Evolutionary conservation across 2,329 filamentous ascomycete genomes (phyloP), one percentile per base, ranked within the genome.

Genomic region (Alternaria viburni): DNA sequence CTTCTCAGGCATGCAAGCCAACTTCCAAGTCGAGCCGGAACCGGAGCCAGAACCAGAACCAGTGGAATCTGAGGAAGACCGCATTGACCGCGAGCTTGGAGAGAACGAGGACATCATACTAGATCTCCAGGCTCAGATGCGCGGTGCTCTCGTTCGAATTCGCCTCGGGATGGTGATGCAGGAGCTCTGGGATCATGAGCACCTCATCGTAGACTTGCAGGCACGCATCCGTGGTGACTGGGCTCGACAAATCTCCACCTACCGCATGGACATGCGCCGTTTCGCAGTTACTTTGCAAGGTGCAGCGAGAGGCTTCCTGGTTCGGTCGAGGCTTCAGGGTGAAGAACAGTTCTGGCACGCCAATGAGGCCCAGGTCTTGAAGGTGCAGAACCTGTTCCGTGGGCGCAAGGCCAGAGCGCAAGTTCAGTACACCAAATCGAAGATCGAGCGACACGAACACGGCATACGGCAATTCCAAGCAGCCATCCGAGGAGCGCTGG

Each of bases 1-100:
- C 83, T 99, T 99, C 83, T 93, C 93, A 59, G 96, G 94, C 63
- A 98, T 99, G 92, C 91, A 94, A 54, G 95, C 93, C 67, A 95
- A 96, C 75, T 97, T 99, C 84, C 93, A 93, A 41, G 91, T 95
- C 6, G 93, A 96, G 73, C 91, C 91, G 0, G 90, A 93, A 73
- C 91, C 91, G 0, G 90, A 93, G 72, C 91, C 91, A 0, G 90
- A 93, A 72, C 91, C 91, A 0, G 87, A 90, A 69, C 89, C 89
- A 1, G 84, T 88, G 4, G 96, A 98, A 75, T 93, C 92, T 0
- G 95, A 98, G 71, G 92, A 98, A 74, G 93, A 98, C 73, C 86
- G 93, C 46, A 90, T 96, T 59, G 88, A 94, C 52, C 87, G 93
- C 58, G 93, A 97, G 77, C 81, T 99, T 5, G 86, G 84, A 13